These are phyloP conservation scores for Ustilago sp. DNA, from an alignment of 1,284 basidiomycete genomes.

Conservation along the genomic window DNA sequence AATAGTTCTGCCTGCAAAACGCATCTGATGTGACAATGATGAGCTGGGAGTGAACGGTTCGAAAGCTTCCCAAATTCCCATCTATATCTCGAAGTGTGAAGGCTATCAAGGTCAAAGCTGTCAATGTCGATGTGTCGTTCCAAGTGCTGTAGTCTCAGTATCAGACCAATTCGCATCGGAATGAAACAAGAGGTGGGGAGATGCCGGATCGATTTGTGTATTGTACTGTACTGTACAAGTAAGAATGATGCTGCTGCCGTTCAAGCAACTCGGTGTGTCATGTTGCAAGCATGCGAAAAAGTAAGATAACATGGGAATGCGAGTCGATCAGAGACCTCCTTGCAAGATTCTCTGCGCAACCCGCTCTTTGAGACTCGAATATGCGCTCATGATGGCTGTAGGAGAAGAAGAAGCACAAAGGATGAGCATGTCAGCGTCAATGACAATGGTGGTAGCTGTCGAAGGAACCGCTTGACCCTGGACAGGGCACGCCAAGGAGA, in stretches of 20 bases:
- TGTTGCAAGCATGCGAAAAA: not conserved
- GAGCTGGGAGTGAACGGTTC: too few relatives aligned
- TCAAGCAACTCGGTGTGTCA: not conserved
- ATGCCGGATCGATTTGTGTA: not conserved
- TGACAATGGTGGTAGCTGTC: not conserved
- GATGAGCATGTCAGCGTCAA: conserved; percentile 70
- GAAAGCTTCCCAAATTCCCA: too few relatives aligned
- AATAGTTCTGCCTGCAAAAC: not conserved
- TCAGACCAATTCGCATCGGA: too few relatives aligned
- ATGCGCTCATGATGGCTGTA: conserved; percentile 69
- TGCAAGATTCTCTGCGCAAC: conserved; percentile 66
- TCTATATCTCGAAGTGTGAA: too few relatives aligned
- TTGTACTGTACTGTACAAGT: not conserved
- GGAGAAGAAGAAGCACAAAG: not conserved
- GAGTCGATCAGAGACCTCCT: conserved; percentile 45
- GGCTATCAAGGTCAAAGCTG: too few relatives aligned
- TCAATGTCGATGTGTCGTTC: too few relatives aligned
- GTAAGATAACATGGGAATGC: not conserved
- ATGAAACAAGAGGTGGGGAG: too few relatives aligned
- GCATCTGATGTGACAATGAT: not conserved
- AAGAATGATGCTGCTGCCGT: not conserved
- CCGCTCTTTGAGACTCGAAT: conserved; percentile 65
- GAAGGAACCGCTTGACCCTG: not conserved
- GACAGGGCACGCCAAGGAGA: not conserved
- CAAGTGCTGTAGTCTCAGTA: not conserved